These are phyloP conservation scores for Phytophthora hibernalis DNA, from an alignment of 352 stramenopile species.

Conservation along the genomic window DNA sequence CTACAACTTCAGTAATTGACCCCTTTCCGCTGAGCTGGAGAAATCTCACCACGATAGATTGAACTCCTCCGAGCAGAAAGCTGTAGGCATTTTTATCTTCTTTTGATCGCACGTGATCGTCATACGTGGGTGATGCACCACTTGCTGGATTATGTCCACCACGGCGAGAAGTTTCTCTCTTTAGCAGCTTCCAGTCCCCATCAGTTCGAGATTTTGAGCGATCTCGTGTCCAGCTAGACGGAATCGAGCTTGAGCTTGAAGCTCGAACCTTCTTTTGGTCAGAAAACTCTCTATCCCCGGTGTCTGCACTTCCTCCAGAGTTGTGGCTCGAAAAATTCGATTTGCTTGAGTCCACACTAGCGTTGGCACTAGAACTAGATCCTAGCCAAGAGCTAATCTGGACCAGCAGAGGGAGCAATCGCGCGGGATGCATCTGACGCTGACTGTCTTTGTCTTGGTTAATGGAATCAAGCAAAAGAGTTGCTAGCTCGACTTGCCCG, in stretches of 20 bases:
- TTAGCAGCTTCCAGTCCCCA: conserved; percentile 49
- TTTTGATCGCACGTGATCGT: conserved; percentile 11
- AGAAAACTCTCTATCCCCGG: conserved; percentile 1
- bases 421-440: conserved; percentile 35
- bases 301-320: conserved; percentile 1
- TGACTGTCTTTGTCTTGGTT: conserved; percentile 30
- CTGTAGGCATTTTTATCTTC: conserved; percentile 17
- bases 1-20: conserved; percentile 26
- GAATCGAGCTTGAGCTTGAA: conserved; percentile 24
- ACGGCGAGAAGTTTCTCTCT: conserved; percentile 4
- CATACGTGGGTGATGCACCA: not conserved
- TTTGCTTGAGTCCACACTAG: conserved; percentile 8
- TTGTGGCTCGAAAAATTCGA: conserved; percentile 16
- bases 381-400: conserved; percentile 55
- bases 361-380: conserved; percentile 10
- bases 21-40: conserved; percentile 26
- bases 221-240: conserved; percentile 33
- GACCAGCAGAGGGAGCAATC: conserved; percentile 54
- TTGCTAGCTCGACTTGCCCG: conserved; percentile 64
- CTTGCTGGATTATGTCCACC: not conserved
- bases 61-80: conserved; percentile 35
- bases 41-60: conserved; percentile 32
- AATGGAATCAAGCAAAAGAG: conserved; percentile 57
- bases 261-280: conserved; percentile 17
- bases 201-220: conserved; percentile 58